phyloP scores from a whole-genome alignment of 2,329 filamentous ascomycete species.

The Talaromyces sp. region DNA sequence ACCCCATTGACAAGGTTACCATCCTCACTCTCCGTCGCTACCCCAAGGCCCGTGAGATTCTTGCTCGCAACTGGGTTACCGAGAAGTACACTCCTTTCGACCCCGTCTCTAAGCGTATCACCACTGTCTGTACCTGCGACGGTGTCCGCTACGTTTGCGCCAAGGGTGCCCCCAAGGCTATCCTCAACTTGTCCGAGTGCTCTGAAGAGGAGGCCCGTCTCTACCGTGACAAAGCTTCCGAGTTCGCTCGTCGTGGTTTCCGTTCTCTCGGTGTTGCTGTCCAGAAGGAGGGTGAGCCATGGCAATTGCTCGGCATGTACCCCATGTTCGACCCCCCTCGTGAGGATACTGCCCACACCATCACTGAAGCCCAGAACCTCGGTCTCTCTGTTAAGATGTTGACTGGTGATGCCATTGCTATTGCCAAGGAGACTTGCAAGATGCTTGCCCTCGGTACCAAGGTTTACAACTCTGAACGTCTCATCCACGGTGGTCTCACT shows the following conservation, averaged over 20 bases:
- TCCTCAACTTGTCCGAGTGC: conserved; percentile 62
- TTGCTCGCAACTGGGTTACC: conserved; percentile 65
- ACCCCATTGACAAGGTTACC: conserved; percentile 71
- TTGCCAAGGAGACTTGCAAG: conserved; percentile 72
- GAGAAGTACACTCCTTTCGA: conserved; percentile 65
- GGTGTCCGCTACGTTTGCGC: conserved; percentile 64
- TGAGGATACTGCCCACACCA: conserved; percentile 69
- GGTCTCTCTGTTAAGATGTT: conserved; percentile 72
- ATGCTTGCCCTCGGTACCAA: conserved; percentile 70
- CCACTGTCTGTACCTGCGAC: conserved; percentile 59
- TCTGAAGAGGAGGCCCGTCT: conserved; percentile 57
- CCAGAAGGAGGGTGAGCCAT: conserved; percentile 66
- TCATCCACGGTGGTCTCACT: conserved; percentile 66
- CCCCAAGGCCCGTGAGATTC: conserved; percentile 66
- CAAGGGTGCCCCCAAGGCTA: conserved; percentile 69
- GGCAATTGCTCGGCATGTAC: conserved; percentile 66
- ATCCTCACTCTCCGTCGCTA: conserved; percentile 67
- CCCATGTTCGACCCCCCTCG: conserved; percentile 73
- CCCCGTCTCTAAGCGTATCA: conserved; percentile 70
- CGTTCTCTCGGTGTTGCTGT: conserved; percentile 69
- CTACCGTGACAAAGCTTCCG: conserved; percentile 64
- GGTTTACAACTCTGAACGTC: conserved; percentile 70
- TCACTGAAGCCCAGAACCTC: conserved; percentile 65
- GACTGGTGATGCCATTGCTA: conserved; percentile 70
- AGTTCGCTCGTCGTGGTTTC: conserved; percentile 70